Evolutionary conservation across 805 yeast species (phyloP).

Genomic region (Wickerhamomyces subpelliculosus): DNA sequence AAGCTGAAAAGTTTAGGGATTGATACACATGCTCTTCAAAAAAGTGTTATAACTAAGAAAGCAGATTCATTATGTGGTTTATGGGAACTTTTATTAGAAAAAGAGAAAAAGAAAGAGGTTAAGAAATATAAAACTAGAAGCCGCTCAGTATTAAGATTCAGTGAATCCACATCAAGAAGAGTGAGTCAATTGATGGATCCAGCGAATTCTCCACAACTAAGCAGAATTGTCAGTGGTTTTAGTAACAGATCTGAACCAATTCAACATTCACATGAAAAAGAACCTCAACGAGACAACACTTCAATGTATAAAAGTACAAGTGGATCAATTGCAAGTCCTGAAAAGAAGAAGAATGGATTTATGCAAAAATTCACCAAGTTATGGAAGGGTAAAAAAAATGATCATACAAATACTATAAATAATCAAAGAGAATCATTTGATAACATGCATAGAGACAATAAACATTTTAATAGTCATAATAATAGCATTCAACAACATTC

Average conservation of each 20-base stretch:
- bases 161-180: constrained; percentile 21
- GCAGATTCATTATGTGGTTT: constrained; percentile 71
- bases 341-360: constrained; percentile 23
- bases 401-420: constrained; percentile 1
- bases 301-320: neutral
- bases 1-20: constrained; percentile 54
- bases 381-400: constrained; percentile 22
- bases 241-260: constrained; percentile 17
- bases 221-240: constrained; percentile 20
- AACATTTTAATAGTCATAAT: neutral
- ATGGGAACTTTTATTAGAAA: constrained; percentile 62
- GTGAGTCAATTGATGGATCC: constrained; percentile 22
- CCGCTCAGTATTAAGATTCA: constrained; percentile 25
- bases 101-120: constrained; percentile 26
- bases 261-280: constrained; percentile 1
- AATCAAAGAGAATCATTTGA: neutral
- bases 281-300: neutral
- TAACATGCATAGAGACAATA: neutral
- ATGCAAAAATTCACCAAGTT: constrained; percentile 27
- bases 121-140: constrained; percentile 27
- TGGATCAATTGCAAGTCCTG: constrained; percentile 12
- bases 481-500: neutral
- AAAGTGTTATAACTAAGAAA: constrained; percentile 48
- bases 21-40: constrained; percentile 51
- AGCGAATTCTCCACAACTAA: constrained; percentile 17